Evolutionary conservation across 371 early-diverging fungal genomes (phyloP).

Genomic region (Rhizopus delemar): DNA sequence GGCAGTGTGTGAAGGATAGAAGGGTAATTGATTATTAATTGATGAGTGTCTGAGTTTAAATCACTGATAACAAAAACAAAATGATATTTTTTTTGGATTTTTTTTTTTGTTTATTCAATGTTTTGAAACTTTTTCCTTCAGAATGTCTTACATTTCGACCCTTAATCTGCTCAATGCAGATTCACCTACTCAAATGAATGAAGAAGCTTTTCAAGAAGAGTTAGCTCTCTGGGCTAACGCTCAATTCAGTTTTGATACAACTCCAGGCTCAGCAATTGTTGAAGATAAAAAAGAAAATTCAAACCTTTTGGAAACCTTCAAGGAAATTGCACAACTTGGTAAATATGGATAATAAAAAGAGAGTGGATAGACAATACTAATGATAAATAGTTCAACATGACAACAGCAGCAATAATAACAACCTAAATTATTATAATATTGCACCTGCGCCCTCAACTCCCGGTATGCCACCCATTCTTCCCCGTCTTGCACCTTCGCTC

Average conservation of each 20-base stretch:
- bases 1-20: no score
- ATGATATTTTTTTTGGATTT: background rate
- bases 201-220: slow-evolving; percentile 45
- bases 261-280: slow-evolving; percentile 45
- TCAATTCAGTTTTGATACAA: slow-evolving; percentile 68
- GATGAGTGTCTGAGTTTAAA: no score
- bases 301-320: slow-evolving; percentile 15
- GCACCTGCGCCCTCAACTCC: slow-evolving; percentile 4
- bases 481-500: slow-evolving; percentile 35
- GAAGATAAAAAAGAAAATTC: slow-evolving; percentile 23
- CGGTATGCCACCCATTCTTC: slow-evolving; percentile 16
- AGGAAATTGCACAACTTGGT: slow-evolving; percentile 2
- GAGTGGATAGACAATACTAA: background rate
- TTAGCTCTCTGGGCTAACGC: slow-evolving; percentile 71
- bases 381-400: slow-evolving; percentile 3
- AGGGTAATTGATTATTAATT: no score
- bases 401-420: slow-evolving; percentile 18
- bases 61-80: background rate
- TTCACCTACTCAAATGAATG: slow-evolving; percentile 37
- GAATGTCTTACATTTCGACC: slow-evolving; percentile 51
- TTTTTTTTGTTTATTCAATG: background rate
- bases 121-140: slow-evolving; percentile 8
- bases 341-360: background rate
- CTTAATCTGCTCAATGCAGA: slow-evolving; percentile 44
- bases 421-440: background rate